A percentile compares a stretch with the other conserved stretches of the same genome.
Conservation (phyloP, 2,329 filamentous ascomycete species). For the Bipolaris victoriae region DNA sequence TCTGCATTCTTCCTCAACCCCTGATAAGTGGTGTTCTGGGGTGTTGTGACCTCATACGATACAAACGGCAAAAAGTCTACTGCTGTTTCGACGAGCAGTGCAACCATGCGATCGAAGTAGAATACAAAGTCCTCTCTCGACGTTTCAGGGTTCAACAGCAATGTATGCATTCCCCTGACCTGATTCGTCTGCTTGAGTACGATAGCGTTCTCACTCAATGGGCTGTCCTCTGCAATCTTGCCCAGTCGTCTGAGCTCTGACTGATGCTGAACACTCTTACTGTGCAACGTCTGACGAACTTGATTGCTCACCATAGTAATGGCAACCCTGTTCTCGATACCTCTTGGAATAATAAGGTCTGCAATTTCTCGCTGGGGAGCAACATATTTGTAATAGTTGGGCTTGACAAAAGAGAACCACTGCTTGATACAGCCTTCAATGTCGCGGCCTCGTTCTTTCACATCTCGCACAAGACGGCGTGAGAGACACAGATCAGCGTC, state of each 20-base stretch:
- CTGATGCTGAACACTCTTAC: constrained; percentile 85
- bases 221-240: constrained; percentile 70
- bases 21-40: constrained; percentile 70
- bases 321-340: constrained; percentile 92
- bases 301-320: constrained; percentile 96
- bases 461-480: constrained; percentile 72
- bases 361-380: constrained; percentile 89
- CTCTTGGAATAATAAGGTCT: constrained; percentile 94
- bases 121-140: constrained; percentile 92
- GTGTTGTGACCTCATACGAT: constrained; percentile 69
- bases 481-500: constrained; percentile 94
- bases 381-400: constrained; percentile 93
- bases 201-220: constrained; percentile 76
- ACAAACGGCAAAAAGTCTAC: constrained; percentile 67
- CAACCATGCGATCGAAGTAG: constrained; percentile 89
- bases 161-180: constrained; percentile 85
- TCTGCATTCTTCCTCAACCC: constrained; percentile 75
- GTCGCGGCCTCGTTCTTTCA: constrained; percentile 85
- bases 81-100: constrained; percentile 78
- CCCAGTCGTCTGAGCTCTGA: constrained; percentile 79
- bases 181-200: constrained; percentile 79
- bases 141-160: constrained; percentile 81
- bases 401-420: constrained; percentile 96
- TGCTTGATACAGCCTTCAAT: constrained; percentile 97
- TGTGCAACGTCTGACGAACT: constrained; percentile 82